Evolutionary conservation across 2,329 filamentous ascomycete species (phyloP).

Genomic region (Diaporthe longicolla): DNA sequence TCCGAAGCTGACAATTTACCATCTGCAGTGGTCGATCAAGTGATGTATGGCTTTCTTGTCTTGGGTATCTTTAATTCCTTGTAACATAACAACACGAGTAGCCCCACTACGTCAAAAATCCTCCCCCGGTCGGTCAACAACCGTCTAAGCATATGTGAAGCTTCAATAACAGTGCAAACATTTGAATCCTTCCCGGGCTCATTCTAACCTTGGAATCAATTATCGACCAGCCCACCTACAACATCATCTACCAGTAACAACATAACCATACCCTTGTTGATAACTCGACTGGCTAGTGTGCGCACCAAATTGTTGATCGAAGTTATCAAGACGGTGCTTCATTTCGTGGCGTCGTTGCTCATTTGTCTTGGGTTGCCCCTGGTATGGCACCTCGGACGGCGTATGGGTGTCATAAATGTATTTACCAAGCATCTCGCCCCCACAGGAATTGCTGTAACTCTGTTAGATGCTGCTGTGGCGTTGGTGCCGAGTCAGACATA

Average conservation of each 20-base stretch:
- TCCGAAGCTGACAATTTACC: no score
- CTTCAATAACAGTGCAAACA: no score
- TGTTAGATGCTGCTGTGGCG: not conserved
- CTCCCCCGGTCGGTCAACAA: not conserved
- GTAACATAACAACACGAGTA: not conserved
- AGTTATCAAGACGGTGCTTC: not conserved
- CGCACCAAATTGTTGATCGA: not conserved
- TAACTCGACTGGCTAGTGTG: not conserved
- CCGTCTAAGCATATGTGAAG: not conserved
- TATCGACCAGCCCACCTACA: not conserved
- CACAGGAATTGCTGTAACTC: not conserved
- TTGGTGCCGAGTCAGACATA: not conserved
- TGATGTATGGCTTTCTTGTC: not conserved
- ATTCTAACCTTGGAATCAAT: no score
- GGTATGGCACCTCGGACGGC: not conserved
- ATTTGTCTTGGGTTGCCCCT: not conserved
- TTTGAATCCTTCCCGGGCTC: not conserved
- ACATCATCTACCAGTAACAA: not conserved
- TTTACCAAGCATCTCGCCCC: not conserved
- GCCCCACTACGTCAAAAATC: no score
- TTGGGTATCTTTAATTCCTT: not conserved
- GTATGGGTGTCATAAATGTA: conserved; percentile 13
- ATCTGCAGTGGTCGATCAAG: no score
- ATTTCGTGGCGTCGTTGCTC: not conserved
- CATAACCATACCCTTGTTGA: not conserved